These are phyloP conservation scores for Penstemon newberryi DNA, from an alignment of 257 asterid species.

Conservation along the genomic window DNA sequence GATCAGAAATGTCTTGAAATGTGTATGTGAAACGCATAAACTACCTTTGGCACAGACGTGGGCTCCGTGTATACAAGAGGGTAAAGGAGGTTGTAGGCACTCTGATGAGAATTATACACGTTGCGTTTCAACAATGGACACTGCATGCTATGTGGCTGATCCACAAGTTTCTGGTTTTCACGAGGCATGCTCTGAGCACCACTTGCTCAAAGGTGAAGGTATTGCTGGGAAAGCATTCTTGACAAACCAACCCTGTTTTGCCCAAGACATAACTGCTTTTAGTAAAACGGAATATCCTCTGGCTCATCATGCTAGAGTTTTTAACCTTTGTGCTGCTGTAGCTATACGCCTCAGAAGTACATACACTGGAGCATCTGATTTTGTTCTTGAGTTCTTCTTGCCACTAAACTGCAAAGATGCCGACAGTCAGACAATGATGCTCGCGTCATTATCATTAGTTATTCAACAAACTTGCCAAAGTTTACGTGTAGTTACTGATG, in stretches of 20 bases:
- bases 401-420: slow-evolving; percentile 57
- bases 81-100: slow-evolving; percentile 67
- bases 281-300: slow-evolving; percentile 79
- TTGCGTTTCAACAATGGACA: slow-evolving; percentile 70
- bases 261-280: slow-evolving; percentile 58
- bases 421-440: slow-evolving; percentile 58
- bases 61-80: slow-evolving; percentile 68
- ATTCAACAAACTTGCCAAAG: slow-evolving; percentile 60
- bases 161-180: slow-evolving; percentile 56
- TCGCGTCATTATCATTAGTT: slow-evolving; percentile 55
- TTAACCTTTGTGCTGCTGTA: slow-evolving; percentile 55
- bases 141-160: slow-evolving; percentile 67
- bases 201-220: slow-evolving; percentile 85
- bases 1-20: slow-evolving; percentile 55
- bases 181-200: slow-evolving; percentile 73
- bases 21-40: slow-evolving; percentile 55
- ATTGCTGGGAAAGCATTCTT: slow-evolving; percentile 71
- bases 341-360: slow-evolving; percentile 79
- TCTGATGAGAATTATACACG: slow-evolving; percentile 55
- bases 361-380: slow-evolving; percentile 58
- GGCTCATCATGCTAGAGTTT: slow-evolving; percentile 66
- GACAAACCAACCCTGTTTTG: slow-evolving; percentile 71
- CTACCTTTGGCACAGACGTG: slow-evolving; percentile 82
- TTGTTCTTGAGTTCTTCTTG: slow-evolving; percentile 75
- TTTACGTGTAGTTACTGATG: slow-evolving; percentile 59